These are phyloP conservation scores for Cornus florida DNA, from an alignment of 148 eudicot species.

Conservation along the genomic window DNA sequence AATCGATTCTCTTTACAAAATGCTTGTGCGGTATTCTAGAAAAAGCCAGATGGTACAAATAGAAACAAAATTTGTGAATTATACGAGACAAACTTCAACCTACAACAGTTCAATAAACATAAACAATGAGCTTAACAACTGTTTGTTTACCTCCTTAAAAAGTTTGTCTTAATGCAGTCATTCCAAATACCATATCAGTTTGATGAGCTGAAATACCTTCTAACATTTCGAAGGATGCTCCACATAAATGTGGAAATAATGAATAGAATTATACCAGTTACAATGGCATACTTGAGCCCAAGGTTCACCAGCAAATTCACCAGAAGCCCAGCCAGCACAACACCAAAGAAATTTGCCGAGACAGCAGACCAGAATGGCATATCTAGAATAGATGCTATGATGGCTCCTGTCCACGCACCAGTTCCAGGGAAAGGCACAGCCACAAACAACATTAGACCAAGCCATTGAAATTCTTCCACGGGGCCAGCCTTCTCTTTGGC, in stretches of 20 bases:
- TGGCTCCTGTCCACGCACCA: slow-evolving; percentile 97
- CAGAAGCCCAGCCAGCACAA: slow-evolving; percentile 81
- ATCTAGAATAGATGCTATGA: slow-evolving; percentile 82
- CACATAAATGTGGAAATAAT: slow-evolving; percentile 86
- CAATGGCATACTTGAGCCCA: slow-evolving; percentile 79
- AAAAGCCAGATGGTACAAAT: background rate
- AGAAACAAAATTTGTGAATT: background rate
- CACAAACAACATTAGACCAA: slow-evolving; percentile 91
- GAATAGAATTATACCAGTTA: slow-evolving; percentile 61
- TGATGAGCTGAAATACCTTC: slow-evolving; percentile 39
- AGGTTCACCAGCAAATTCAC: slow-evolving; percentile 89
- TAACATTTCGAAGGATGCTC: slow-evolving; percentile 64
- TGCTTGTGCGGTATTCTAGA: background rate
- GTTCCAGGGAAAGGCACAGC: slow-evolving; percentile 98
- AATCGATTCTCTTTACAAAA: background rate
- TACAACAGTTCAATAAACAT: background rate
- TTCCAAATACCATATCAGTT: slow-evolving; percentile 21
- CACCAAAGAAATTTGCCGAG: slow-evolving; percentile 92
- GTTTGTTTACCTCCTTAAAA: background rate
- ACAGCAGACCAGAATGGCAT: slow-evolving; percentile 89
- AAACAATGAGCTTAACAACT: background rate
- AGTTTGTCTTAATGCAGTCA: background rate
- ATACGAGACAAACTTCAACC: background rate
- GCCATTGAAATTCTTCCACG: slow-evolving; percentile 93
- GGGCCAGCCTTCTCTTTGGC: slow-evolving; percentile 85